Base-by-base conservation (phyloP, 2,329 filamentous ascomycete genomes). In the Phialophora verrucosa region DNA sequence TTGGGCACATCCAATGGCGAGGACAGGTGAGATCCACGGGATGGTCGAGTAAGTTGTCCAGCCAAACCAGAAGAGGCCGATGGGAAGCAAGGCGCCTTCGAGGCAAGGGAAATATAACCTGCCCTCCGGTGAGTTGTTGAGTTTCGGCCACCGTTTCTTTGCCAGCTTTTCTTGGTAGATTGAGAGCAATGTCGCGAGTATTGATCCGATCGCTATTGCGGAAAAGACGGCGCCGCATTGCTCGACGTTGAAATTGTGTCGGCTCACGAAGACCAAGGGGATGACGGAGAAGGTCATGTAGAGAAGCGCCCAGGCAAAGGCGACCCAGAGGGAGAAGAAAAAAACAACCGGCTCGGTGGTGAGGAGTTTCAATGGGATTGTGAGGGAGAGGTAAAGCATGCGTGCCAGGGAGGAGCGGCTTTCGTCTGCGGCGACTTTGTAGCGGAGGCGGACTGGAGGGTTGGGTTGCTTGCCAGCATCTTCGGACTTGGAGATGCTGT, bases 261-360 rank as follows among this genome's bases (percentile, higher is more conserved):
- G 88, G 4, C 81, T 84, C 25, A 81, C 74, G 77, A 95, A 96
- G 27, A 96, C 88, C 3, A 95, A 84, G 0, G 93, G 91, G 4
- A 97, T 87, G 0, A 91, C 90, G 14, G 87, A 87, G 72, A 97
- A 94, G 12, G 90, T 92, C 20, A 97, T 82, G 76, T 97, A 97
- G 0, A 97, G 85, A 0, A 96, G 86, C 0, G 90, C 92, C 93
- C 93, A 97, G 23, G 89, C 89, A 76, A 97, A 97, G 0, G 91
- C 85, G 0, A 93, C 90, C 93, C 93, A 97, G 0, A 96, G 82
- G 0, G 90, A 92, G 80, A 97, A 97, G 62, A 88, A 85, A 11
- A 83, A 82, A 1, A 89, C 84, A 44, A 90, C 88, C 2, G 88
- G 87, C 71, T 90, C 88, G 0, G 83, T 83, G 49, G 87, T 73